Conservation (phyloP, 2,329 filamentous ascomycete genomes). For the Sordariomycetes sp. region DNA sequence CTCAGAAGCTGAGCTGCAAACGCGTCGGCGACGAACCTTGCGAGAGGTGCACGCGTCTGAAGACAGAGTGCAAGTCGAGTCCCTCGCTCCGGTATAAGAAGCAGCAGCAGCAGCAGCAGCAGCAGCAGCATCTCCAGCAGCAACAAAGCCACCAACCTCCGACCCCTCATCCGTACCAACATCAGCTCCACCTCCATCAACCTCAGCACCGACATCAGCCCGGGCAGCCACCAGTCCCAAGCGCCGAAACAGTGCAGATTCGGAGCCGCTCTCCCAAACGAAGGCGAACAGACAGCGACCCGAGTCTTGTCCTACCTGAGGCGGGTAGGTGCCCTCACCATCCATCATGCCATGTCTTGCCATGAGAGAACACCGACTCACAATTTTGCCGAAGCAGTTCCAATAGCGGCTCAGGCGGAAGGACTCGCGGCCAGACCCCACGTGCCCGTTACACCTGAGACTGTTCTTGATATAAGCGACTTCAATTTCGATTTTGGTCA, state of each 20-base stretch:
- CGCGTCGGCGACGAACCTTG: conserved; percentile 28
- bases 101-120: conserved; percentile 16
- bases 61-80: conserved; percentile 32
- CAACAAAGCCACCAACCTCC: conserved; percentile 3
- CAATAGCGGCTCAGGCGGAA: conserved; percentile 15
- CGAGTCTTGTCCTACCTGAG: conserved; percentile 22
- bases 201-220: background rate
- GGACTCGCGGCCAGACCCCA: conserved; percentile 14
- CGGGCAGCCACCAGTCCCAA: conserved; percentile 3
- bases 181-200: conserved; percentile 1
- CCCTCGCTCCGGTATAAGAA: conserved; percentile 29
- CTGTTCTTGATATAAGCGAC: conserved; percentile 18
- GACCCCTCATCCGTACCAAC: conserved; percentile 1
- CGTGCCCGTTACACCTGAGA: conserved; percentile 16
- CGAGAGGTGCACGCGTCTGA: conserved; percentile 31
- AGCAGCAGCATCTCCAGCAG: conserved; percentile 10
- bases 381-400: conserved; percentile 13
- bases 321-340: conserved; percentile 20
- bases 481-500: conserved; percentile 26
- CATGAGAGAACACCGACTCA: conserved; percentile 13
- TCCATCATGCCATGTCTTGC: conserved; percentile 6
- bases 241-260: conserved; percentile 7
- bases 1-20: conserved; percentile 36
- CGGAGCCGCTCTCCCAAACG: conserved; percentile 25
- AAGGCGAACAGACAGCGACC: conserved; percentile 22